phyloP scores from a whole-genome alignment of 1,284 basidiomycete species.

The Inonotus obliquus region DNA sequence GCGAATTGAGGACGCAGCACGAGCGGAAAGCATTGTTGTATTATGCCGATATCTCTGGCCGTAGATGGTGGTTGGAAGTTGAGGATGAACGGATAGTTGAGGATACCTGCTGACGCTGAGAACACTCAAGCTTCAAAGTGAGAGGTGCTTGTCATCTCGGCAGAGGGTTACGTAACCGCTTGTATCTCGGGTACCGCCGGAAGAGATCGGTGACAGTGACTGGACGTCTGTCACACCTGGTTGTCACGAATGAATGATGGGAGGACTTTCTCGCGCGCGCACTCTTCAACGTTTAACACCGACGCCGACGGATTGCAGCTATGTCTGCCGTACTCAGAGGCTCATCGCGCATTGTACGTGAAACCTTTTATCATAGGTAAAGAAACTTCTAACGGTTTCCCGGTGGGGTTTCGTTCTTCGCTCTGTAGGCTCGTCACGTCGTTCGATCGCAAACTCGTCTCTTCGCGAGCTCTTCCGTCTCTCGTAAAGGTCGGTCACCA shows the following conservation, averaged over 20 bases:
- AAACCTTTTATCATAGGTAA: background rate
- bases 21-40: slow-evolving; percentile 16
- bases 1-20: background rate
- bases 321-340: slow-evolving; percentile 14
- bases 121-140: too few species aligned
- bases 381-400: background rate
- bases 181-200: too few species aligned
- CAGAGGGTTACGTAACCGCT: too few species aligned
- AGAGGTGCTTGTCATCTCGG: too few species aligned
- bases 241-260: background rate
- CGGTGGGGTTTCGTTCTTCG: background rate
- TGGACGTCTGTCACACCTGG: background rate
- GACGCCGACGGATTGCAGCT: slow-evolving; percentile 8
- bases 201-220: too few species aligned
- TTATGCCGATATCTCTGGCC: background rate
- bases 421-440: background rate
- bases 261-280: background rate
- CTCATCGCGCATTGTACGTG: slow-evolving; percentile 16
- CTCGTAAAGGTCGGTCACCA: slow-evolving; percentile 60
- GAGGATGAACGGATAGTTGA: background rate
- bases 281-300: background rate
- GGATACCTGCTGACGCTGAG: too few species aligned
- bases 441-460: slow-evolving; percentile 27
- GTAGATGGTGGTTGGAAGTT: background rate
- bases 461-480: slow-evolving; percentile 59